Conservation (phyloP, 768 basidiomycete genomes). For the Obba rivulosa region DNA sequence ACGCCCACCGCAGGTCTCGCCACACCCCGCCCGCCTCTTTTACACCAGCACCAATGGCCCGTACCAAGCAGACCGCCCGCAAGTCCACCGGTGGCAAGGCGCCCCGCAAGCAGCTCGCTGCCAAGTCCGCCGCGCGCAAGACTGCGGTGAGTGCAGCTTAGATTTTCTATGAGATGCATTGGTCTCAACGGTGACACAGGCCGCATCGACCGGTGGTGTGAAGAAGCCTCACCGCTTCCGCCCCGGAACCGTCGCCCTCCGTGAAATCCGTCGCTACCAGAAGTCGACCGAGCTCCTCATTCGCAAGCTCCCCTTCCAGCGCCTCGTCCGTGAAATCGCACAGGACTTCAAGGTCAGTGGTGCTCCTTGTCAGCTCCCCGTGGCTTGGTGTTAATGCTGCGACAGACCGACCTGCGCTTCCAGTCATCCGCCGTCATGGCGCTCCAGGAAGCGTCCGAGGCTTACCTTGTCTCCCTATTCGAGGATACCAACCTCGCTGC, state of each 20-base stretch:
- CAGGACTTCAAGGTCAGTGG: conserved; percentile 55
- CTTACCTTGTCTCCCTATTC: conserved; percentile 34
- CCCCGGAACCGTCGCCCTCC: conserved; percentile 32
- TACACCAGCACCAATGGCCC: conserved; percentile 45
- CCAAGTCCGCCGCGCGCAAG: conserved; percentile 59
- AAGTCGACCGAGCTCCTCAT: conserved; percentile 36
- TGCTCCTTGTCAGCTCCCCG: not conserved
- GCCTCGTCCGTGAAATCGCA: conserved; percentile 59
- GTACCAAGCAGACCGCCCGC: conserved; percentile 73
- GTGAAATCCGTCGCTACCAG: conserved; percentile 36
- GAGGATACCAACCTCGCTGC: conserved; percentile 49
- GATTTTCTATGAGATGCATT: not conserved
- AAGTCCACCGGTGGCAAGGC: conserved; percentile 76
- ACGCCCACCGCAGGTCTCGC: conserved; percentile 2
- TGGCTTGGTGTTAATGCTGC: not conserved
- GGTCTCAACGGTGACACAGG: conserved; percentile 8
- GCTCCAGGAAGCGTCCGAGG: conserved; percentile 57
- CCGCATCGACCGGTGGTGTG: conserved; percentile 52
- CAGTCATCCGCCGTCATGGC: conserved; percentile 61
- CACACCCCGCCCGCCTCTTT: not conserved
- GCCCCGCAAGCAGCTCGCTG: conserved; percentile 68
- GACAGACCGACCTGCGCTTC: conserved; percentile 55
- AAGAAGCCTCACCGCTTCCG: conserved; percentile 49
- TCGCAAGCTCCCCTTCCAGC: conserved; percentile 58
- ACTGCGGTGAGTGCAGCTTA: conserved; percentile 28